Evolutionary conservation across 2,329 filamentous ascomycete species (phyloP), one percentile per base, ranked within the genome.

Genomic region (Aspergillus udagawae): DNA sequence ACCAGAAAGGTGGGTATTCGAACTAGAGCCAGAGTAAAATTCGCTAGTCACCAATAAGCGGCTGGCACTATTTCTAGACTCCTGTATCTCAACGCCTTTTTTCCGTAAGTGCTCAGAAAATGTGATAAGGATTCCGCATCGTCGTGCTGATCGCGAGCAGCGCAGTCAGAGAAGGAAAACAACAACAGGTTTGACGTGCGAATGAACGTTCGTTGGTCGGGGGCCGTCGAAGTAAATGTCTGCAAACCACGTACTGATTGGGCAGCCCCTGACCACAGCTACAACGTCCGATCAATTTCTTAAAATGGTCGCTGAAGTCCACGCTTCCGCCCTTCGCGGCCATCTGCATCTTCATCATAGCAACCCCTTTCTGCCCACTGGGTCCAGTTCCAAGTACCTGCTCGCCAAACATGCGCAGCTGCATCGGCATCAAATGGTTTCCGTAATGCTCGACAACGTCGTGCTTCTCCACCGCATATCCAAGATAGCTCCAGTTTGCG

Each of bases 381-480:
- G 52, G 27, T 38, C 35, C 41, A 25, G 35, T 41, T 25, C 38
- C 57, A 56, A 52, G 52, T 12, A 60, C 52, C 55, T 59, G 49
- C 29, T 59, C 59, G 6, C n/a, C 48, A 28, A 61, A 57, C 10
- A 57, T 29, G 2, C 57, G 54, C 29, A 61, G 23, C 35, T 57
- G 55, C 29, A 52, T 32, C 3, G 17, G 41, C 48, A 61, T 59
- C 1, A 14, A n/a, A 1, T 3, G 17, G 17, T 56, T 42, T 27
- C 17, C 21, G 14, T 61, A 60, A 20, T 55, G 21, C 14, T 49
- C 12, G 21, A 17, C 23, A 21, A 57, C 14, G 41, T 54, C 48
- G 2, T n/a, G 4, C 23, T 49, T 42, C 4, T 42, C 23, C 29
- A 52, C 21, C 14, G n/a, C 25, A 8, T 17, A 32, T 32, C 29